Conservation (phyloP, 2,329 filamentous ascomycete genomes). For the Nemania serpens region DNA sequence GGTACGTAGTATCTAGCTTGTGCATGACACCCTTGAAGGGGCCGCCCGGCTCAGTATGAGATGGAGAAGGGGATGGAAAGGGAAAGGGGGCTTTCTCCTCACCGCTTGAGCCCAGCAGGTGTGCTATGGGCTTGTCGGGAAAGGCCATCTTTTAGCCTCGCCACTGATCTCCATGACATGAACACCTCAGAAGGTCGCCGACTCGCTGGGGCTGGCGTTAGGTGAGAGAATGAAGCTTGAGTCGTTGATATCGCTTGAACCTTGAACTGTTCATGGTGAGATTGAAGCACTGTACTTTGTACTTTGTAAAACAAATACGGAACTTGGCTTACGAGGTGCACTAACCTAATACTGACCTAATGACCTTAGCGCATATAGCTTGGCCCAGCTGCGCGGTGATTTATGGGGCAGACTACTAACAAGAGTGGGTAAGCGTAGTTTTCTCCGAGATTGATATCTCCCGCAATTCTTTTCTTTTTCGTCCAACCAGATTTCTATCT, state of each 20-base stretch:
- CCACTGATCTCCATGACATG: slow-evolving; percentile 34
- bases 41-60: too few species aligned
- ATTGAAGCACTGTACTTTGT: neutral
- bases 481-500: neutral
- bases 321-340: too few species aligned
- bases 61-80: neutral
- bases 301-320: too few species aligned
- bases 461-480: neutral
- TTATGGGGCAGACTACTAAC: slow-evolving; percentile 10
- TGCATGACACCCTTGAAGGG: neutral
- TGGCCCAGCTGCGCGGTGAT: neutral
- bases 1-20: too few species aligned
- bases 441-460: too few species aligned
- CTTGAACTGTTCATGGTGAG: neutral
- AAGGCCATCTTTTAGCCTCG: slow-evolving; percentile 44
- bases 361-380: neutral
- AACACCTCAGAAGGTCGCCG: slow-evolving; percentile 2
- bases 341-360: too few species aligned
- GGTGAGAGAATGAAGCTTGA: neutral
- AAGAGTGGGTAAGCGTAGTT: neutral
- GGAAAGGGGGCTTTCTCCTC: slow-evolving; percentile 30
- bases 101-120: slow-evolving; percentile 65
- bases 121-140: slow-evolving; percentile 54
- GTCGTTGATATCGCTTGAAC: neutral
- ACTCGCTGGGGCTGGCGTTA: neutral